Base-by-base conservation (phyloP, 1,139 yeast genomes). In the Pichia sp. region DNA sequence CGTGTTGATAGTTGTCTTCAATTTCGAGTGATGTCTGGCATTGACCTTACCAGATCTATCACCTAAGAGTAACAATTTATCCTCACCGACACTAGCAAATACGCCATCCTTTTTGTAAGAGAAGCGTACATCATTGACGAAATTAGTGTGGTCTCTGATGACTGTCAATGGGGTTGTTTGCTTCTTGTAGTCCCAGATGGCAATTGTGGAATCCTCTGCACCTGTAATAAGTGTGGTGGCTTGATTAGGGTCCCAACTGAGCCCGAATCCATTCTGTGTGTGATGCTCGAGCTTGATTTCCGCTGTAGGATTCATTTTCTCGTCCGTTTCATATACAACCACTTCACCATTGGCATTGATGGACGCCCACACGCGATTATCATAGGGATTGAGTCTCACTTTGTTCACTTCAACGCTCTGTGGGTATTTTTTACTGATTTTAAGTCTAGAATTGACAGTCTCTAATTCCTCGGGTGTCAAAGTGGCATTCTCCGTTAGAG, bases 301-400 rank as follows among this genome's bases (percentile, higher is more conserved):
- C 3, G 27, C 33, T 3, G 22, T 11, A 16, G 40, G 46, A 13
- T 36, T 33, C 42, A 49, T 38, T 12, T 44, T 40, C 12, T 40
- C 17, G 27, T 48, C 49, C 12, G 53, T 64, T 46, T 78, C 72
- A 57, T 82, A 85, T n/a, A 88, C 57, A 45, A 67, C 77, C 2
- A 82, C 74, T 33, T 71, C 74, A 18, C 98, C 97, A 4, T 60
- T 58, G 1, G 88, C 94, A 44, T 82, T 77, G 47, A 87, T 78
- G 0, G 95, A 77, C 3, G 94, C 91, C 12, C 87, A 71, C 0
- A 75, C 57, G 29, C 66, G 69, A 4, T 84, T 67, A 47, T 79
- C 70, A 47, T 76, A 81, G 0, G 96, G 95, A 73, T 81, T 75
- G 52, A 74, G 77, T 30, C 96, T 72, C 5, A 95, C 95, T 46